Percentiles rank a stretch among this genome's conserved stretches.
phyloP scores from a whole-genome alignment of 768 basidiomycete genomes.

The Phylloporus arenicola region DNA sequence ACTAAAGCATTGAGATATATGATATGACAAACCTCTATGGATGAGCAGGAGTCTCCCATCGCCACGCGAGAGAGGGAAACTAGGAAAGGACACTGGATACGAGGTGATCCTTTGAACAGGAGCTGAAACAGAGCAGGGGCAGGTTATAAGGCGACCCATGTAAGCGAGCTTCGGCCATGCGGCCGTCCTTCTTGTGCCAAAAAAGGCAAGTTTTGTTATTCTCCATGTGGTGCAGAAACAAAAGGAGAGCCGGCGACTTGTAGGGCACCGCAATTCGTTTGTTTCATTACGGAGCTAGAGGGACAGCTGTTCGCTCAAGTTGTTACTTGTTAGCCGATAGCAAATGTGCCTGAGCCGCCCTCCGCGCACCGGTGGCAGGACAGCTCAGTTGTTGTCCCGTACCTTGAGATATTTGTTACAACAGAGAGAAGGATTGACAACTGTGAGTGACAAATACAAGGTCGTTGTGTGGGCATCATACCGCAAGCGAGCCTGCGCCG shows the following conservation, averaged over 20 bases:
- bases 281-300: conserved; percentile 13
- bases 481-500: conserved; percentile 17
- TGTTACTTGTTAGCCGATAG: not conserved
- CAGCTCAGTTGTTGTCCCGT: conserved; percentile 9
- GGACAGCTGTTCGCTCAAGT: conserved; percentile 7
- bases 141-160: conserved; percentile 11
- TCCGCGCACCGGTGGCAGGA: not conserved
- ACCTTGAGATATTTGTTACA: not conserved
- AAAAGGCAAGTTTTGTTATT: conserved; percentile 30
- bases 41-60: conserved; percentile 27
- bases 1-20: not conserved
- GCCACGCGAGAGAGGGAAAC: not conserved
- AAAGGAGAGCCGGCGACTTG: conserved; percentile 18
- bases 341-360: not conserved
- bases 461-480: not conserved
- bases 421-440: not conserved
- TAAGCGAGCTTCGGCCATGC: conserved; percentile 8
- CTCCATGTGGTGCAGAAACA: conserved; percentile 20
- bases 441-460: not conserved
- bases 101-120: conserved; percentile 5
- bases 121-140: not conserved
- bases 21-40: conserved; percentile 23
- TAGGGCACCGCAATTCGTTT: conserved; percentile 1
- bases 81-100: not conserved
- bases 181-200: conserved; percentile 23